Conservation (phyloP, 495 filamentous ascomycete genomes). For the Hyaloscypha variabilis region DNA sequence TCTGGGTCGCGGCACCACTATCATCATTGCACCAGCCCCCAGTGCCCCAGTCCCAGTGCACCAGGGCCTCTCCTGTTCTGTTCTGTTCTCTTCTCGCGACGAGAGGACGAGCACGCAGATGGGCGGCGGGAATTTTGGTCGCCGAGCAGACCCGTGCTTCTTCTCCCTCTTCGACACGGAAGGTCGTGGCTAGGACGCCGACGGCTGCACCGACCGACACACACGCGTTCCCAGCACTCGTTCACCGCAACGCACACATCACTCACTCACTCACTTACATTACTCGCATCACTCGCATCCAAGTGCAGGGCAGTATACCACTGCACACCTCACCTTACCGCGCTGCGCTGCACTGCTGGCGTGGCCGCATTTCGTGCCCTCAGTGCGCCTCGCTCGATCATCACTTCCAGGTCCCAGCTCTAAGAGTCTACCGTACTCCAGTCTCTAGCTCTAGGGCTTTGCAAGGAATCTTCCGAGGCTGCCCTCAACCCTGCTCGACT, state of each 20-base stretch:
- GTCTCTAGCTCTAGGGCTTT: slow-evolving; percentile 6
- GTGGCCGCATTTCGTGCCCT: slow-evolving; percentile 9
- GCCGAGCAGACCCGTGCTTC: background rate
- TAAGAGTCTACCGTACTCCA: too few species aligned
- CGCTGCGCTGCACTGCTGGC: too few species aligned
- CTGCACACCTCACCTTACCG: too few species aligned
- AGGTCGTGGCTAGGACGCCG: background rate
- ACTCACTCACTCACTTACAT: background rate
- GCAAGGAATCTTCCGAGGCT: slow-evolving; percentile 18
- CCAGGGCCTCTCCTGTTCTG: too few species aligned
- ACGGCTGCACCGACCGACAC: too few species aligned
- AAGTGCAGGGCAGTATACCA: too few species aligned
- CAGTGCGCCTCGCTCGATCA: too few species aligned
- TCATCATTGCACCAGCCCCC: background rate
- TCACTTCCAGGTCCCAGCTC: too few species aligned
- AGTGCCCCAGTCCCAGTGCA: background rate
- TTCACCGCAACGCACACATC: background rate
- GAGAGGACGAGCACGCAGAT: too few species aligned
- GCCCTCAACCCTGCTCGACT: too few species aligned
- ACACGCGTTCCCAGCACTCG: background rate
- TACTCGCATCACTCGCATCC: too few species aligned
- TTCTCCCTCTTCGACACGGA: background rate
- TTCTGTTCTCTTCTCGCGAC: too few species aligned
- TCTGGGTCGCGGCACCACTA: slow-evolving; percentile 23
- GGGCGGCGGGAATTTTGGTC: background rate